Conservation (phyloP, 2,329 filamentous ascomycete genomes). For the Ambrosiella beaveri region DNA sequence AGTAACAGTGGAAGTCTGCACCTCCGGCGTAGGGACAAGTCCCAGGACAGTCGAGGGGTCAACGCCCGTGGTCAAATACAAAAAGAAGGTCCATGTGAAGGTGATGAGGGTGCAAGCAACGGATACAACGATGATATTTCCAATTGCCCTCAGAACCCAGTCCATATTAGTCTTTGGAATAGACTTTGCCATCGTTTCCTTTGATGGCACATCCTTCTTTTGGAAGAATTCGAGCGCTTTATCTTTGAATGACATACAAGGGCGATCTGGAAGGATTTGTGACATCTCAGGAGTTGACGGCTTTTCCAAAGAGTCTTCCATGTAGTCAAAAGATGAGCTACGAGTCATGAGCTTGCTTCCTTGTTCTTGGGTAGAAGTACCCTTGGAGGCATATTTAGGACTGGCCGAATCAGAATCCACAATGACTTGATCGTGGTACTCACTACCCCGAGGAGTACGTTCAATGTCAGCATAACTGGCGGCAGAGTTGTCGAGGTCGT, state of each 20-base stretch:
- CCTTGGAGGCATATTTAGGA: not conserved
- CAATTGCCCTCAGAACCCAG: not conserved
- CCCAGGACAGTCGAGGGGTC: not conserved
- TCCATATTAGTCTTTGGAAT: too few relatives aligned
- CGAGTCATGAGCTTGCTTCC: constrained; percentile 1
- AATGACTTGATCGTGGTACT: not conserved
- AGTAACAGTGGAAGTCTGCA: too few relatives aligned
- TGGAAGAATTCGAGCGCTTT: not conserved
- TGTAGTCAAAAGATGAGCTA: constrained; percentile 11
- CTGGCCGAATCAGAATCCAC: not conserved
- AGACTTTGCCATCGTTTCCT: too few relatives aligned
- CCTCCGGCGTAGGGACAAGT: not conserved
- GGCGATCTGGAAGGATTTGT: not conserved
- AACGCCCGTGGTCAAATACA: not conserved
- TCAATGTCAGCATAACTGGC: not conserved
- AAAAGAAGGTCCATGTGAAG: not conserved
- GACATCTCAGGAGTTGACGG: constrained; percentile 10
- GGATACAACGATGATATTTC: not conserved
- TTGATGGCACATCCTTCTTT: too few relatives aligned
- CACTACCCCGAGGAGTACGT: not conserved
- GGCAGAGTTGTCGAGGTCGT: constrained; percentile 3
- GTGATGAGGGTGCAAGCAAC: not conserved
- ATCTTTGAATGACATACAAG: not conserved
- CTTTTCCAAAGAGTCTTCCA: constrained; percentile 11
- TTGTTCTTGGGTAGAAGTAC: not conserved